Conservation (phyloP, 352 stramenopile genomes). For the Phytophthora tubulina region DNA sequence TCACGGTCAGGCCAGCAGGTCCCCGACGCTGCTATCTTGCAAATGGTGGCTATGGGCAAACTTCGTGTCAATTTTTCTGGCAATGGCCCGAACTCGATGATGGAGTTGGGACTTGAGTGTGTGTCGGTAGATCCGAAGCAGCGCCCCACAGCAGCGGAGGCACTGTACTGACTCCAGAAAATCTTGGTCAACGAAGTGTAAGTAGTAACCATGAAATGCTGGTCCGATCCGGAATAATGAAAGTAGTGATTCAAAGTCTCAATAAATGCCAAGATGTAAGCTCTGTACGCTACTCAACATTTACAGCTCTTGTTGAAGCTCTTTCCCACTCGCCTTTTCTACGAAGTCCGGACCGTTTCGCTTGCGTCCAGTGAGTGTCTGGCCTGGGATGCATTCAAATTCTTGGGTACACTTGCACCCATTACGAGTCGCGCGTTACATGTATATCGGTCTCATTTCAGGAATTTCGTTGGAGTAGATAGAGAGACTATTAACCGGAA, state of each 20-base stretch:
- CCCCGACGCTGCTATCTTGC: slow-evolving; percentile 44
- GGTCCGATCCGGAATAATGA: background rate
- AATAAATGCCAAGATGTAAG: background rate
- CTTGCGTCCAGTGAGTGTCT: slow-evolving; percentile 21
- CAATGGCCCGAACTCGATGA: slow-evolving; percentile 14
- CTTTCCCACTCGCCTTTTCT: slow-evolving; percentile 1
- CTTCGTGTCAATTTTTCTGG: slow-evolving; percentile 46
- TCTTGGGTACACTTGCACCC: slow-evolving; percentile 34
- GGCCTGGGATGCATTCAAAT: background rate
- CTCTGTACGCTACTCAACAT: background rate
- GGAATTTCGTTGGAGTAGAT: slow-evolving; percentile 11
- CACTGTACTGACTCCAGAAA: slow-evolving; percentile 40
- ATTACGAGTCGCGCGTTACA: background rate
- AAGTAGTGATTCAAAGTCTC: background rate
- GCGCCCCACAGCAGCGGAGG: slow-evolving; percentile 43
- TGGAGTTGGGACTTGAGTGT: slow-evolving; percentile 39
- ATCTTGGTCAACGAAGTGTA: slow-evolving; percentile 32
- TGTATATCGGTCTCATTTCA: slow-evolving; percentile 7
- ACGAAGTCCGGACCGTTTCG: slow-evolving; percentile 27
- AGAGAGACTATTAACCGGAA: background rate
- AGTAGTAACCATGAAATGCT: background rate
- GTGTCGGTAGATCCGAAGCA: slow-evolving; percentile 42
- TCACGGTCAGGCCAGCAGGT: slow-evolving; percentile 5
- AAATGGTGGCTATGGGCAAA: slow-evolving; percentile 49
- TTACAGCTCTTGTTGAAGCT: background rate